Evolutionary conservation across 768 basidiomycete genomes (phyloP).

Genomic region (Tephrocybe rancida): DNA sequence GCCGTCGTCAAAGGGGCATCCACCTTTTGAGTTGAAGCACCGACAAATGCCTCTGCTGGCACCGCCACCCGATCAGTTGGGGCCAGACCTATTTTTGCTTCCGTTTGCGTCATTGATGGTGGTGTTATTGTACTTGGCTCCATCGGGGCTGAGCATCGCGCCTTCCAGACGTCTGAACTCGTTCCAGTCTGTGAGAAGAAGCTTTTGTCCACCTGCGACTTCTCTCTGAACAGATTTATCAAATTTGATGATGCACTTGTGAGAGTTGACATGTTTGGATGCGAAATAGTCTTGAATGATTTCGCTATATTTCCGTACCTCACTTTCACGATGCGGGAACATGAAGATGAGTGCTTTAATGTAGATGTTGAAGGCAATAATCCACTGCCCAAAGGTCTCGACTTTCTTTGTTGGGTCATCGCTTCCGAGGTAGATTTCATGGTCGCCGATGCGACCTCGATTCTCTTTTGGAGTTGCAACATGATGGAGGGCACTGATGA

Average conservation of each 20-base stretch:
- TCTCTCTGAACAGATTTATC: conserved; percentile 25
- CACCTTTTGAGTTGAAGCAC: conserved; percentile 19
- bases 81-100: neutral
- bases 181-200: conserved; percentile 23
- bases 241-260: conserved; percentile 25
- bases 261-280: neutral
- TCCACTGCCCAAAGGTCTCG: neutral
- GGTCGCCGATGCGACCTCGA: conserved; percentile 14
- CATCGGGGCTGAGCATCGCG: conserved; percentile 16
- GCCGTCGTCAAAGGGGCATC: conserved; percentile 13
- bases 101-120: neutral
- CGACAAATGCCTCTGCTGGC: conserved; percentile 16
- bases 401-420: conserved; percentile 16
- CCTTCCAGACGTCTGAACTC: neutral
- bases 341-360: conserved; percentile 21
- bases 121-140: neutral
- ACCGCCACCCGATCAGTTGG: neutral
- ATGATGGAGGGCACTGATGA: conserved; percentile 5
- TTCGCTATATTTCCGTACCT: conserved; percentile 24
- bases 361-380: conserved; percentile 18
- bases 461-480: conserved; percentile 16
- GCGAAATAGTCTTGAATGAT: conserved; percentile 26
- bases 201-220: conserved; percentile 12
- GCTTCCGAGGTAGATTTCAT: conserved; percentile 16
- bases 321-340: conserved; percentile 24